Conservation (phyloP, 768 basidiomycete genomes). For the Mycena capillaripes region DNA sequence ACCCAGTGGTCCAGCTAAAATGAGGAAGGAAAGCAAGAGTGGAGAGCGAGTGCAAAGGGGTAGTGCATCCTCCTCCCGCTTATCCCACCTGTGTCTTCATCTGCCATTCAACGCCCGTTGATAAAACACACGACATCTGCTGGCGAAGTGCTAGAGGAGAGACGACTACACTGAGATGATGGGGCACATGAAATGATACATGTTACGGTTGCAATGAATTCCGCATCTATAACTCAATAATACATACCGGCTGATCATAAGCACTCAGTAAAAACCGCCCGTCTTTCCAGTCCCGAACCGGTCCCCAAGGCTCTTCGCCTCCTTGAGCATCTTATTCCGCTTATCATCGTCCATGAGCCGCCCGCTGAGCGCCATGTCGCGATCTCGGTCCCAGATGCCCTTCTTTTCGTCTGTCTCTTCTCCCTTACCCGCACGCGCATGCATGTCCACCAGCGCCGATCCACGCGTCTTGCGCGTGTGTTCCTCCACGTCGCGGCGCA, state of each 20-base stretch:
- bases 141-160: no score
- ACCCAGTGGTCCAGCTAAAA: no score
- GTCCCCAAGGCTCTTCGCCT: constrained; percentile 86
- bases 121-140: no score
- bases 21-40: no score
- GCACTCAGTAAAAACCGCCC: constrained; percentile 66
- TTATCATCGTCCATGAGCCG: constrained; percentile 91
- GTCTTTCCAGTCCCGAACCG: constrained; percentile 83
- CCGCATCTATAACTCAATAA: neutral
- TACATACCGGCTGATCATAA: no score
- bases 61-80: no score
- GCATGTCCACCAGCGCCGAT: constrained; percentile 68
- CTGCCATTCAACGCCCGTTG: no score
- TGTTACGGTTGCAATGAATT: no score
- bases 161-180: no score
- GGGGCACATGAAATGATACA: no score
- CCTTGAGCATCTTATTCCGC: constrained; percentile 81
- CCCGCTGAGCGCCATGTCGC: constrained; percentile 92
- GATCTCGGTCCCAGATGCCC: constrained; percentile 91
- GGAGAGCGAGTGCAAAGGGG: no score
- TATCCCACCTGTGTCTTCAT: no score
- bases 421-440: constrained; percentile 54
- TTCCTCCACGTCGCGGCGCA: constrained; percentile 80
- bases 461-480: constrained; percentile 76
- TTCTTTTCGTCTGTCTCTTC: constrained; percentile 62